These are phyloP conservation scores for Balakata baccata DNA, from an alignment of 345 rosid genomes.

Conservation along the genomic window DNA sequence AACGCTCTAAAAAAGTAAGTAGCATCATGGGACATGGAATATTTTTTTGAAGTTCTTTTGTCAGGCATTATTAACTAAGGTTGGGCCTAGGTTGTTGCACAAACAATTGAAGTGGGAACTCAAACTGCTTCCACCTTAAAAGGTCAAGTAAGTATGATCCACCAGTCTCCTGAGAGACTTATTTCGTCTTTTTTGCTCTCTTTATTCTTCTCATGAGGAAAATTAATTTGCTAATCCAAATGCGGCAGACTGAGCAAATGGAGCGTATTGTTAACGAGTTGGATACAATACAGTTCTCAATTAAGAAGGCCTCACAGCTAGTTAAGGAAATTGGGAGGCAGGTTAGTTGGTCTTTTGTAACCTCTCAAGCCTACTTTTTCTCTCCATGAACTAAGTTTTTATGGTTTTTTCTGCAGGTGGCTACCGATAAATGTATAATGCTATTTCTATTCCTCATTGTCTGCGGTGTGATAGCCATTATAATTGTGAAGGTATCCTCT, in stretches of 20 bases:
- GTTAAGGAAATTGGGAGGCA: constrained; percentile 99
- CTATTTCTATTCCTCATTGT: constrained; percentile 82
- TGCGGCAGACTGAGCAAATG: constrained; percentile 95
- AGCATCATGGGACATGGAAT: not conserved
- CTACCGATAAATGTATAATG: constrained; percentile 99
- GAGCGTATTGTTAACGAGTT: constrained; percentile 93
- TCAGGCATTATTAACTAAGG: constrained; percentile 19
- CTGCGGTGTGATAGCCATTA: constrained; percentile 88
- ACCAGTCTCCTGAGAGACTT: not conserved
- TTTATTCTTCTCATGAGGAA: not conserved
- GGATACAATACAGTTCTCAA: constrained; percentile 94
- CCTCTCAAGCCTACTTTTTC: constrained; percentile 3
- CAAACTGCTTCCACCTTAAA: constrained; percentile 84
- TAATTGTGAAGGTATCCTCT: constrained; percentile 78
- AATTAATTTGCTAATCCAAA: constrained; percentile 19
- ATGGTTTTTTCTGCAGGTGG: constrained; percentile 56
- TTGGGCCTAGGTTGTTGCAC: constrained; percentile 72
- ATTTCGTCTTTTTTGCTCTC: not conserved
- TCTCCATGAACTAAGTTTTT: constrained; percentile 8
- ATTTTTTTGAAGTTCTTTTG: constrained; percentile 7
- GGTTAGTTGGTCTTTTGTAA: constrained; percentile 40
- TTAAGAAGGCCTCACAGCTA: constrained; percentile 95
- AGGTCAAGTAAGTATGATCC: constrained; percentile 72
- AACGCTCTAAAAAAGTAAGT: constrained; percentile 81
- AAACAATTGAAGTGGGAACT: constrained; percentile 97